These are phyloP conservation scores for Ochetophila trinervis DNA, from an alignment of 306 rosid species.

Conservation along the genomic window DNA sequence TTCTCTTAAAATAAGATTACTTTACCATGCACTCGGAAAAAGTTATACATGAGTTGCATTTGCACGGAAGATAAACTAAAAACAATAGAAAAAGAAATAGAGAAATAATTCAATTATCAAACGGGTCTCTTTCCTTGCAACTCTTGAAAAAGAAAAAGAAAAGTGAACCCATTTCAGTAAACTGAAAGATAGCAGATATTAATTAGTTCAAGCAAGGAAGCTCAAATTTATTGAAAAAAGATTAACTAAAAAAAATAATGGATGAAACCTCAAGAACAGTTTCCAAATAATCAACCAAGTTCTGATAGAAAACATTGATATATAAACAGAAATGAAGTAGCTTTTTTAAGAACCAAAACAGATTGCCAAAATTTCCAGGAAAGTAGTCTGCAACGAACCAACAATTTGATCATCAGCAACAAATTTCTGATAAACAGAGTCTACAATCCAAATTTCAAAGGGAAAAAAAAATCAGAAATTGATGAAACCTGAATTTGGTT, in stretches of 20 bases:
- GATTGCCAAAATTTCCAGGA: conserved; percentile 11
- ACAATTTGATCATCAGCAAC: not conserved
- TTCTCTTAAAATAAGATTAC: not conserved
- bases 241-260: not conserved
- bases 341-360: not conserved
- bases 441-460: too few relatives aligned
- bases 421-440: not conserved
- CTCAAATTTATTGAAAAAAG: not conserved
- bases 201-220: conserved; percentile 8
- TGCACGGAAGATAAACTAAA: not conserved
- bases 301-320: not conserved
- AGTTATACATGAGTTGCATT: not conserved
- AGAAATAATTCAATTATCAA: not conserved
- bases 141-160: not conserved
- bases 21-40: not conserved
- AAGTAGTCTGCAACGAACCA: not conserved
- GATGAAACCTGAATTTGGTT: conserved; percentile 4
- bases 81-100: not conserved
- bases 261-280: not conserved
- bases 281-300: too few relatives aligned
- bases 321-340: not conserved
- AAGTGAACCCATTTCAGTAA: not conserved
- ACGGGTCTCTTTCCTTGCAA: not conserved
- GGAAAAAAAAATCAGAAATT: not conserved
- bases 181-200: not conserved